Evolutionary conservation across 129 eudicot species (phyloP), one percentile per base, ranked within the genome.

Genomic region (Deinandra increscens): DNA sequence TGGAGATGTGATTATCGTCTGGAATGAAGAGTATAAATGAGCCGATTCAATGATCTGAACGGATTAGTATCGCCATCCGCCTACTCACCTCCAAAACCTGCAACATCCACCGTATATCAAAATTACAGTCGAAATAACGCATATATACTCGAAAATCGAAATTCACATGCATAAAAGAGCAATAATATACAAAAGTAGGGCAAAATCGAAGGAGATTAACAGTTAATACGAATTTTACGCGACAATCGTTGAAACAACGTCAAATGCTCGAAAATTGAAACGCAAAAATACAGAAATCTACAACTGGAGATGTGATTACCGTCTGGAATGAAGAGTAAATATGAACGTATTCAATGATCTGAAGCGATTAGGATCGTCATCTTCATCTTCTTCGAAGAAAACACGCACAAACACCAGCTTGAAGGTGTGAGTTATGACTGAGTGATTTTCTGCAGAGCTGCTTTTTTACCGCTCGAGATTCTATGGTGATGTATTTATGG

Each of bases 391-490:
- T 14, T 73, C 31, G 55, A 39, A 10, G 42, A 58, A 56, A 75
- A 14, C 54, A 66, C 14, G 48, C 66, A 64, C 43, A 65, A 39
- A 58, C 59, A 67, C 18, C 37, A 14, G 60, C 10, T 51, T 43
- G 79, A 20, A 44, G 58, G 68, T 66, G 68, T 34, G 63, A 68
- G 61, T 68, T 22, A 60, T 59, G 75, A 76, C 42, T 55, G 41
- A 46, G 68, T 75, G 63, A 22, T 69, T 31, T 60, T 41, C 12
- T 46, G 56, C n/a, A 15, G 64, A 38, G 58, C 42, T 19, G 46
- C 33, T 53, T 48, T 58, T 76, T 69, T 49, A 68, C 81, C 37
- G 80, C 51, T 75, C 70, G 71, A 64, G 43, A 17, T 37, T 49
- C 44, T 3, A 64, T 10, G 65, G 44, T 17, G 41, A 36, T 49